Evolutionary conservation across 2,329 filamentous ascomycete genomes (phyloP).

Genomic region (Pestalotiopsis sp.): DNA sequence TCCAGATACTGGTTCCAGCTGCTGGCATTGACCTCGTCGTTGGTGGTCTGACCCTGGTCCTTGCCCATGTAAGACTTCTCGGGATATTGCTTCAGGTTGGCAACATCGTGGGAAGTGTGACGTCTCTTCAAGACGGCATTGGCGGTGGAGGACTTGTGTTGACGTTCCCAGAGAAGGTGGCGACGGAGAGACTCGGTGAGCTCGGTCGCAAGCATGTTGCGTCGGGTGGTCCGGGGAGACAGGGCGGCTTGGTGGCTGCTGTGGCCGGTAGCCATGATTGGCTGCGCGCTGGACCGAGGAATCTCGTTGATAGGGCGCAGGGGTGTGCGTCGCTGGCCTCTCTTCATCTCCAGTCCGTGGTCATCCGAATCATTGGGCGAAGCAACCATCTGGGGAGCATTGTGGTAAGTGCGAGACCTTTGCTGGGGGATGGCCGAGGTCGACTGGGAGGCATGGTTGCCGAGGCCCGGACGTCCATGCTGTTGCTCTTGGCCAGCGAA

Average conservation of each 20-base stretch:
- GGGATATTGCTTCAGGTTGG: constrained; percentile 83
- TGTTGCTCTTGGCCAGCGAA: constrained; percentile 78
- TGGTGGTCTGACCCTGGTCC: constrained; percentile 35
- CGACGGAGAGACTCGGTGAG: constrained; percentile 90
- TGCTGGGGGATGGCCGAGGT: constrained; percentile 67
- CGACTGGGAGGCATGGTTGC: constrained; percentile 68
- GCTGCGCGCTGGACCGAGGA: constrained; percentile 70
- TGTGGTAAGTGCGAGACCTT: constrained; percentile 57
- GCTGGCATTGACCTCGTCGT: constrained; percentile 64
- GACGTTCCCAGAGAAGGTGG: constrained; percentile 91
- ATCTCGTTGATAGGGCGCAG: constrained; percentile 63
- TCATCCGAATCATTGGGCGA: constrained; percentile 65
- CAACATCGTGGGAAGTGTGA: constrained; percentile 88
- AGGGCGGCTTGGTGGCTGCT: constrained; percentile 70
- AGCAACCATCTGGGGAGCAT: constrained; percentile 44
- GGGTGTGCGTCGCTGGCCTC: constrained; percentile 50
- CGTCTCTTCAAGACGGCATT: constrained; percentile 87
- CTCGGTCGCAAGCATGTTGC: constrained; percentile 95
- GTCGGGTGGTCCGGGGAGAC: constrained; percentile 87
- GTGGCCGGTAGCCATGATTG: constrained; percentile 75
- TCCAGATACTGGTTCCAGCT: constrained; percentile 89
- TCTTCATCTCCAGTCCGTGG: constrained; percentile 66
- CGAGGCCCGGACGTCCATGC: constrained; percentile 59
- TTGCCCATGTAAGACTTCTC: constrained; percentile 64
- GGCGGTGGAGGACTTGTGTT: constrained; percentile 88